Evolutionary conservation across 306 rosid species (phyloP), one percentile per base, ranked within the genome.

Genomic region (Ormosia semicastrata): DNA sequence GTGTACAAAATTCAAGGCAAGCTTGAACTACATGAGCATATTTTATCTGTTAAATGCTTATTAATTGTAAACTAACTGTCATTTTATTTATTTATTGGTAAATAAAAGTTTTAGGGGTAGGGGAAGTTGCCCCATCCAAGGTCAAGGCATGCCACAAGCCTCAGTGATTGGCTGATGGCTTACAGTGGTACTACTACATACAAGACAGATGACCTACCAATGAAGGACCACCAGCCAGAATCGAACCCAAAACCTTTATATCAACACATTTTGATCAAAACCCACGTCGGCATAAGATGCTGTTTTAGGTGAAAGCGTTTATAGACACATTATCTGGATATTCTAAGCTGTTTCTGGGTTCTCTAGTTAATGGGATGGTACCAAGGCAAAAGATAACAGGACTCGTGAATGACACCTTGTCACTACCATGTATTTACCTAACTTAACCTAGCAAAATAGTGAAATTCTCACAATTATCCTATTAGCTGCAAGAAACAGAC

Each of bases 381-480:
- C 17, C 36, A n/a, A 32, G 58, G 57, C 14, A 82, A 82, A 56
- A 58, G n/a, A 59, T 17, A 71, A 36, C 73, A 60, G 59, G 41
- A 70, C 46, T 34, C 8, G 56, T 33, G 32, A 71, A 58, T 70
- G 64, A 44, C 46, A 34, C 77, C 39, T 75, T 11, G 18, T 37
- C 62, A n/a, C 33, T 46, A 13, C 43, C 54, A 63, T 50, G 58
- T 32, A 57, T 43, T 8, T 7, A 50, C 41, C 75, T 65, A 66
- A 41, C 69, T 49, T 12, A 36, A 49, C 17, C 24, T 7, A 76
- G 67, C 71, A 43, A 82, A 68, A 59, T 36, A 67, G 29, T 30
- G 34, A 53, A 70, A 41, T 36, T 49, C 44, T 47, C 39, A 6
- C 4, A 46, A 14, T 68, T 50, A 33, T 67, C 9, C 5, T 49